Base-by-base conservation (phyloP, 75 land plant species). In the Sequoia sempervirens region DNA sequence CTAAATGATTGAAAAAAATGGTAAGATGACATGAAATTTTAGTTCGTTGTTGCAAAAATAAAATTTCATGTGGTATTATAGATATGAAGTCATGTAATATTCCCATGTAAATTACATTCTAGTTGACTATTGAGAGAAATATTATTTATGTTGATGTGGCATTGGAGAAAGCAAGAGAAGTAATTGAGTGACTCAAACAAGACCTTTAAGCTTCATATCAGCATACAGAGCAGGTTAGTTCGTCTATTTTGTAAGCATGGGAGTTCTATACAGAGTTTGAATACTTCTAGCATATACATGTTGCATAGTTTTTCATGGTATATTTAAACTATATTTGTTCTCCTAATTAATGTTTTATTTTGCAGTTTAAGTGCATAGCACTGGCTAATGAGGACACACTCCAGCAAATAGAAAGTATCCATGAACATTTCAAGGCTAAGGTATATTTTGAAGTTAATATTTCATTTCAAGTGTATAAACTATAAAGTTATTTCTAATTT, bases 341-440 rank as follows among this genome's bases (percentile, higher is more conserved):
- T 78, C 1, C 34, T 38, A 43, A 23, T 85, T 81, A 43, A 23
- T 81, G 1, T 34, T 53, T 4, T 38, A 15, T 40, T 73, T 30
- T 86, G 78, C 91, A 96, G 97, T 97, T 91, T 84, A 93, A 97
- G 85, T 82, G 82, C 52, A 95, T 97, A 85, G 97, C 97, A 18
- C 89, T 92, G 37, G 92, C 83, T 58, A 94, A 90, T 91, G 99
- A 97, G 88, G 89, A 85, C 46, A 97, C 99, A 79, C 76, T 95
- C 45, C 90, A 88, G 82, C 90, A 95, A 84, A 95, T 97, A 84
- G 97, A 97, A 84, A 81, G 83, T 52, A 93, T 92, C 34, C 91
- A 95, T 87, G 90, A 87, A 46, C 86, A 82, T 20, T 95, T 86
- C 83, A 97, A 89, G 83, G 82, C 82, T 34, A 94, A 97, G 93